Evolutionary conservation across 2,329 filamentous ascomycete species (phyloP).

Genomic region (Aphanoascus verrucosus): DNA sequence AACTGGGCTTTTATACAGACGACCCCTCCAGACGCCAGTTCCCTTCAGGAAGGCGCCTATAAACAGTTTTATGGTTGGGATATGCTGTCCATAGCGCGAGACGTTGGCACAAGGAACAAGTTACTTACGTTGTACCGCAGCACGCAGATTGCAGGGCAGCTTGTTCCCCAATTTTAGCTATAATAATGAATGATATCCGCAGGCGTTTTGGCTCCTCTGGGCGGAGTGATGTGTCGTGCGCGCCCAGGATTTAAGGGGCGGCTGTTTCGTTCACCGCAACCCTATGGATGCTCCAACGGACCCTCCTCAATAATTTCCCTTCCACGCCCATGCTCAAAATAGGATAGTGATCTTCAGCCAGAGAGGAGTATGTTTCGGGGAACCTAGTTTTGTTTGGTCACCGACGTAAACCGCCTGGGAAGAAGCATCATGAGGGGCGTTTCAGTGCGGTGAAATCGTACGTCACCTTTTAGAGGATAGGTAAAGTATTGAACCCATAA

Average conservation of each 20-base stretch:
- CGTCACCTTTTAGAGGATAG: too few species aligned
- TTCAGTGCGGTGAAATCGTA: too few species aligned
- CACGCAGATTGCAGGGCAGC: constrained; percentile 3
- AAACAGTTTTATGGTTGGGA: not conserved
- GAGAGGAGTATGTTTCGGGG: constrained; percentile 3
- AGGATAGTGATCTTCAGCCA: not conserved
- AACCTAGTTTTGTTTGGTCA: not conserved
- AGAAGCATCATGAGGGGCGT: too few species aligned
- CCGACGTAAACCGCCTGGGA: not conserved
- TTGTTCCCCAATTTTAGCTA: not conserved
- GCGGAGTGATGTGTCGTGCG: not conserved
- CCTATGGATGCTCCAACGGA: not conserved
- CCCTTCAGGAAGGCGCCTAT: not conserved
- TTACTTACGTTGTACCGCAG: not conserved
- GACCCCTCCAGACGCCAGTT: not conserved
- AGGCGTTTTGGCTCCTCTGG: not conserved
- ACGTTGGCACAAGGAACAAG: not conserved
- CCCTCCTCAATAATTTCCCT: not conserved
- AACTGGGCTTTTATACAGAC: not conserved
- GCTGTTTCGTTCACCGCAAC: constrained; percentile 1
- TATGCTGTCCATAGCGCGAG: not conserved
- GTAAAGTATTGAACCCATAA: too few species aligned
- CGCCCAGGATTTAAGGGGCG: not conserved
- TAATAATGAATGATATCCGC: too few species aligned
- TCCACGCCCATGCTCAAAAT: not conserved